phyloP scores from a whole-genome alignment of 179 eudicot species.

The Corrigiola litoralis region DNA sequence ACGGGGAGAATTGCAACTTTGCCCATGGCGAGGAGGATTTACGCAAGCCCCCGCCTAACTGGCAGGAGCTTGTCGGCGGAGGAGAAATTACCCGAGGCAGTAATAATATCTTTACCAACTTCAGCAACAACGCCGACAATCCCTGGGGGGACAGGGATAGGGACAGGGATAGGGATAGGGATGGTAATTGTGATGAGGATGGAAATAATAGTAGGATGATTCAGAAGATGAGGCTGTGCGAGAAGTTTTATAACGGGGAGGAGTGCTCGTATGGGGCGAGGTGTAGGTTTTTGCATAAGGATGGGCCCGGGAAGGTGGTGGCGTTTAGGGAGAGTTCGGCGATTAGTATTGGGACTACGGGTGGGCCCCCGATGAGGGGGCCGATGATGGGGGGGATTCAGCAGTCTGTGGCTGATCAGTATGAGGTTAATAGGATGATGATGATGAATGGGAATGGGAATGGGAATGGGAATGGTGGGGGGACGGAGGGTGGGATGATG shows the following conservation, averaged over 20 bases:
- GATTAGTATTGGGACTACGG: slow-evolving; percentile 54
- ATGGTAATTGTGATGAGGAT: slow-evolving; percentile 32
- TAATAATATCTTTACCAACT: too few relatives aligned
- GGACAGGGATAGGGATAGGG: background rate
- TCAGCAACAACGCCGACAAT: too few relatives aligned
- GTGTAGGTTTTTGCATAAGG: slow-evolving; percentile 79
- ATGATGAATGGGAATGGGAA: background rate
- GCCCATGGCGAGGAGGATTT: slow-evolving; percentile 82
- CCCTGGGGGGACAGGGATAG: slow-evolving; percentile 15
- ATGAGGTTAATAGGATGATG: slow-evolving; percentile 21
- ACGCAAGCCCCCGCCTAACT: slow-evolving; percentile 80
- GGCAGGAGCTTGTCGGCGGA: slow-evolving; percentile 85
- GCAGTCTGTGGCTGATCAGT: slow-evolving; percentile 42
- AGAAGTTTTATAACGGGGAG: slow-evolving; percentile 75
- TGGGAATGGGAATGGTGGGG: slow-evolving; percentile 32
- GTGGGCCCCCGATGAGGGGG: slow-evolving; percentile 30
- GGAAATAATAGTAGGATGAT: slow-evolving; percentile 51
- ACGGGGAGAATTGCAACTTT: slow-evolving; percentile 76
- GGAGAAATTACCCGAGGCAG: too few relatives aligned
- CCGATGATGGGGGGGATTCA: too few relatives aligned
- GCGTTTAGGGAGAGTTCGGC: slow-evolving; percentile 50
- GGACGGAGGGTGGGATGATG: slow-evolving; percentile 27
- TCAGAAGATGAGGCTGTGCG: slow-evolving; percentile 75
- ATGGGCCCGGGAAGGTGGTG: slow-evolving; percentile 47
- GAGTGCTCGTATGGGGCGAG: slow-evolving; percentile 87